These are phyloP conservation scores for Pseudogymnoascus sp. DNA, from an alignment of 2,329 filamentous ascomycete species.

Conservation along the genomic window DNA sequence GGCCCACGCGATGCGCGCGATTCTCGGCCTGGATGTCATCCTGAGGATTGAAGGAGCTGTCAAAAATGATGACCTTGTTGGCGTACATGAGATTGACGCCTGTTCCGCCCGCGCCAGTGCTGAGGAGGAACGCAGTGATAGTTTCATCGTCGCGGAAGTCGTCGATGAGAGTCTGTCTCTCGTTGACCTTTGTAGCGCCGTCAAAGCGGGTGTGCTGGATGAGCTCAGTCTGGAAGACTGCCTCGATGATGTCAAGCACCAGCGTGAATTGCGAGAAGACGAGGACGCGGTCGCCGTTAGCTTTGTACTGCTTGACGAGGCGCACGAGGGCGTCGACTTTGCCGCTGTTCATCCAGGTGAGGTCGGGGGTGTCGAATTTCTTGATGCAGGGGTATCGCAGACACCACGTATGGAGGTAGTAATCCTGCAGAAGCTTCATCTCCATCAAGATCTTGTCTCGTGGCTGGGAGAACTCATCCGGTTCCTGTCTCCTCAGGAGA, in stretches of 20 bases:
- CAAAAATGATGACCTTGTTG: constrained; percentile 97
- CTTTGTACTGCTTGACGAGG: constrained; percentile 62
- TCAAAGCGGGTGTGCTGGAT: constrained; percentile 81
- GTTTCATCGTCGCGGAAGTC: constrained; percentile 66
- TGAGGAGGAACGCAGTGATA: constrained; percentile 87
- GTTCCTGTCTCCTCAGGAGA: constrained; percentile 63
- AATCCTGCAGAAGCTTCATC: constrained; percentile 51
- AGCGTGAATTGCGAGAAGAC: constrained; percentile 92
- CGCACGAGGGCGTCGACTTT: constrained; percentile 77
- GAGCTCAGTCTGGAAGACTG: constrained; percentile 63
- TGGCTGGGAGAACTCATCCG: constrained; percentile 42
- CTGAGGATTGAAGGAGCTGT: constrained; percentile 94
- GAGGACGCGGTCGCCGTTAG: constrained; percentile 76
- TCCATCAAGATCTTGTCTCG: constrained; percentile 44
- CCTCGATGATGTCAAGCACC: constrained; percentile 81
- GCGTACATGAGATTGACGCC: constrained; percentile 93
- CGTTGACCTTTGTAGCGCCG: constrained; percentile 70
- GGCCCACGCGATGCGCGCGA: constrained; percentile 86
- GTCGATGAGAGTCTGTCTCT: constrained; percentile 82
- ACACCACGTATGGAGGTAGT: constrained; percentile 58
- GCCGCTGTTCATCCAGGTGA: constrained; percentile 56
- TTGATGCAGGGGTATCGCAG: constrained; percentile 47
- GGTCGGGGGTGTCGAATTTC: constrained; percentile 44
- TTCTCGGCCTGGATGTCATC: constrained; percentile 99
- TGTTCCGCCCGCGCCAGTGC: constrained; percentile 89